Evolutionary conservation across 2,329 filamentous ascomycete genomes (phyloP), one percentile per base, ranked within the genome.

Genomic region (Fusarium sulawesiense): DNA sequence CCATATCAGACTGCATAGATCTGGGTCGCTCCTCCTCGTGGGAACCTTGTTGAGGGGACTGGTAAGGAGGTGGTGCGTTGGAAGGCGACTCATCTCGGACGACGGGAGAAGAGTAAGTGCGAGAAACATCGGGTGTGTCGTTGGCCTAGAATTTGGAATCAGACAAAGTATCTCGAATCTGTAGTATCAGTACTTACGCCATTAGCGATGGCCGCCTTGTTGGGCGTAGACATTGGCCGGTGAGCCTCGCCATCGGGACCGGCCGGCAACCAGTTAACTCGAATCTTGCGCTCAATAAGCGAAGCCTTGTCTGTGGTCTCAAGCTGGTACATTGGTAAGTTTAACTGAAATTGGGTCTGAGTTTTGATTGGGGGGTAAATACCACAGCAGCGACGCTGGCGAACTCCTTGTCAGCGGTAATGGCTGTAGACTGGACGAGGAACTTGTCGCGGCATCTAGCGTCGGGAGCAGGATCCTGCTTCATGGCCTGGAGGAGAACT

Each of bases 401-500:
- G 76, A 93, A 93, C 76, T 97, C 93, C 83, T 94, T 93, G 77
- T 97, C 93, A 69, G 90, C 86, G 23, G 91, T 91, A 72, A 98
- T 92, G 54, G 90, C 86, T 50, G 97, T 93, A 27, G 94, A 97
- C 83, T 98, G 95, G 37, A 98, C 95, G 57, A 98, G 88, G 81
- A 98, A 98, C 85, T 98, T 98, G 87, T 98, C 95, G 80, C 93
- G 92, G 85, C 96, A 99, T 81, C 93, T 94, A 68, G 92, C 90
- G 79, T 97, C 94, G 61, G 86, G 81, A 21, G 94, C 88, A 59
- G 95, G 95, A 77, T 98, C 94, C 78, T 93, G 89, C 86, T 97
- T 98, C 96, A 99, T 98, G 25, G 95, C 94, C 84, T 99, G 96
- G 44, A 99, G 89, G 40, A 98, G 90, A 62, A 99, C 96, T 97